Evolutionary conservation across 1,139 yeast genomes (phyloP).

Genomic region (Kluyveromyces sp.): DNA sequence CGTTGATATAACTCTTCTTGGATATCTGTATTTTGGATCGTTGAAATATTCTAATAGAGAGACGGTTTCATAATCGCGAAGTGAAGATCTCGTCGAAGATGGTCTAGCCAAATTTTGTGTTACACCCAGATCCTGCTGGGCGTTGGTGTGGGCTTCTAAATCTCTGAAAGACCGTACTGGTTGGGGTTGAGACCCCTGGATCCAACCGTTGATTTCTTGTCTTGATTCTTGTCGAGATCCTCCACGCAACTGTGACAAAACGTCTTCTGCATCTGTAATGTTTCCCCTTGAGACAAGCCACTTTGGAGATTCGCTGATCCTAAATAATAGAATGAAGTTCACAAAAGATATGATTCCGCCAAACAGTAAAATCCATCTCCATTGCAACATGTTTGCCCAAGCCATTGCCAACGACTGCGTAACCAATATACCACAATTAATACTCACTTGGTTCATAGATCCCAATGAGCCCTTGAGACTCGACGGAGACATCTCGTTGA

Average conservation of each 20-base stretch:
- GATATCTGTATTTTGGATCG: conserved; percentile 44
- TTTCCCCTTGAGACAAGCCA: conserved; percentile 51
- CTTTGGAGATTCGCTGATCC: conserved; percentile 73
- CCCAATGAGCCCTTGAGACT: conserved; percentile 70
- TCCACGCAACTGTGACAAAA: conserved; percentile 31
- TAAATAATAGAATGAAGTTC: conserved; percentile 40
- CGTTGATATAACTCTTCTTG: conserved; percentile 61
- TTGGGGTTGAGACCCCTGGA: conserved; percentile 7
- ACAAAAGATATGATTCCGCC: conserved; percentile 50
- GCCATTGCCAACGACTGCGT: conserved; percentile 67
- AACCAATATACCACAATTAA: conserved; percentile 72
- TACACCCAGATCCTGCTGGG: neutral
- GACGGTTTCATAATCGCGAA: conserved; percentile 3
- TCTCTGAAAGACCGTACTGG: conserved; percentile 13
- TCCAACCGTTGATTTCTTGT: conserved; percentile 30
- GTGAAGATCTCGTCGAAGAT: conserved; percentile 5
- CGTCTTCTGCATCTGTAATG: conserved; percentile 31
- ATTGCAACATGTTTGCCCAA: conserved; percentile 56
- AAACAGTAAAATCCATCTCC: conserved; percentile 62
- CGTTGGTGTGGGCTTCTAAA: neutral
- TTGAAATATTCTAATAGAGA: conserved; percentile 40
- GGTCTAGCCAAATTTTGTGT: neutral
- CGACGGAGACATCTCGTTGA: conserved; percentile 72
- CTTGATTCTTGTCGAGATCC: conserved; percentile 21
- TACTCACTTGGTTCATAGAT: conserved; percentile 77